Evolutionary conservation across 1,139 yeast species (phyloP).

Genomic region (Lodderomyces parapsilosis): DNA sequence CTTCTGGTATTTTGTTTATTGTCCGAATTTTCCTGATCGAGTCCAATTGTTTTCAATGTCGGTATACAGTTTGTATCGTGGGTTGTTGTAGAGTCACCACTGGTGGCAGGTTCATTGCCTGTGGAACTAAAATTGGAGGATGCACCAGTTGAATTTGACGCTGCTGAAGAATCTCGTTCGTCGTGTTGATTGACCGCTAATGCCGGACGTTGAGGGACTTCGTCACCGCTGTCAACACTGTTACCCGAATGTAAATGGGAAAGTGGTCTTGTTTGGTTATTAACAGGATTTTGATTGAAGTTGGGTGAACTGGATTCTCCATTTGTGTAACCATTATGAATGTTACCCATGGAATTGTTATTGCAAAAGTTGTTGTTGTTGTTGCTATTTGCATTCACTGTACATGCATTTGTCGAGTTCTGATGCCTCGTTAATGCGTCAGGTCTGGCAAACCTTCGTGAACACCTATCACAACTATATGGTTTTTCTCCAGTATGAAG

Average conservation of each 20-base stretch:
- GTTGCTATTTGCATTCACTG: constrained; percentile 14
- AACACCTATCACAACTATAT: constrained; percentile 59
- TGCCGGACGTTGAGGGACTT: constrained; percentile 3
- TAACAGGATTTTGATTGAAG: not conserved
- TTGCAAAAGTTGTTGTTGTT: not conserved
- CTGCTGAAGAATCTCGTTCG: not conserved
- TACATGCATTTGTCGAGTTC: constrained; percentile 46
- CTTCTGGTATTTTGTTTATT: constrained; percentile 10
- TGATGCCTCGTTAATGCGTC: constrained; percentile 73
- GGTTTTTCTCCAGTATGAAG: constrained; percentile 79
- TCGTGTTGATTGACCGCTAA: constrained; percentile 3
- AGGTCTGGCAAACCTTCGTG: constrained; percentile 68
- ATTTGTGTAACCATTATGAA: not conserved
- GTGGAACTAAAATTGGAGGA: constrained; percentile 3
- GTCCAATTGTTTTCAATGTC: constrained; percentile 3
- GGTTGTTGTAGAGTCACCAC: constrained; percentile 3
- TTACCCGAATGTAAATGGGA: not conserved
- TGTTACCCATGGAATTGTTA: not conserved
- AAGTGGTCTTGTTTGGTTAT: not conserved
- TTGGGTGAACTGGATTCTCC: not conserved
- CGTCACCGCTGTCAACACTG: not conserved
- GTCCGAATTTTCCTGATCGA: not conserved
- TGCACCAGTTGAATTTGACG: not conserved
- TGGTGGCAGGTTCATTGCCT: constrained; percentile 2
- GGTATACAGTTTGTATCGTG: constrained; percentile 1